Conservation (phyloP, 2,329 filamentous ascomycete genomes). For the Bipolaris gigantea region DNA sequence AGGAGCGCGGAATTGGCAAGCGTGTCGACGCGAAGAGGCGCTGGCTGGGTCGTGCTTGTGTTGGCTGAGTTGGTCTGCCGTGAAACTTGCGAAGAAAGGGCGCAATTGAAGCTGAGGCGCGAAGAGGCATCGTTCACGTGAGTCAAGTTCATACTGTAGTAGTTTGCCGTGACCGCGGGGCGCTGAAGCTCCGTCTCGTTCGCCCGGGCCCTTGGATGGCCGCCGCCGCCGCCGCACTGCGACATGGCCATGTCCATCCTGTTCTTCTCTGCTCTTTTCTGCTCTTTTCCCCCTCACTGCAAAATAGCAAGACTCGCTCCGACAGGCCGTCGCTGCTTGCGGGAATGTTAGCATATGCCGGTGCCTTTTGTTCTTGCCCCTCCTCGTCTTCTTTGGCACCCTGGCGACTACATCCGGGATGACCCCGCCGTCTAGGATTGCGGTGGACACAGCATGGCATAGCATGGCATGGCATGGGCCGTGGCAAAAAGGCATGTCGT, state of each 20-base stretch:
- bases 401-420: not conserved
- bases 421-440: not conserved
- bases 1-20: conserved; percentile 7
- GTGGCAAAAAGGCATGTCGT: not conserved
- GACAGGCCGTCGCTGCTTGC: not conserved
- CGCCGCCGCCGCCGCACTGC: not conserved
- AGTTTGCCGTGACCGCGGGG: conserved; percentile 32
- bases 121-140: conserved; percentile 35
- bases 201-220: conserved; percentile 23
- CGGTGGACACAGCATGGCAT: not conserved
- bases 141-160: conserved; percentile 39
- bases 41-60: conserved; percentile 11
- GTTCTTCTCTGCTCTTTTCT: too few relatives aligned
- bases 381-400: not conserved
- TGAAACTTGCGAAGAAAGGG: conserved; percentile 29
- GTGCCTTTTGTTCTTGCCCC: not conserved
- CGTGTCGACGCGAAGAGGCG: conserved; percentile 4
- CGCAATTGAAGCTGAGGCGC: conserved; percentile 19
- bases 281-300: too few relatives aligned
- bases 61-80: conserved; percentile 26
- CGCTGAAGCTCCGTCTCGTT: conserved; percentile 11
- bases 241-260: not conserved
- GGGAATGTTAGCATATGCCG: not conserved
- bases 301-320: not conserved
- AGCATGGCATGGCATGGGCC: not conserved